These are phyloP conservation scores for Marsdenia floribunda DNA, from an alignment of 257 asterid genomes.

Conservation along the genomic window DNA sequence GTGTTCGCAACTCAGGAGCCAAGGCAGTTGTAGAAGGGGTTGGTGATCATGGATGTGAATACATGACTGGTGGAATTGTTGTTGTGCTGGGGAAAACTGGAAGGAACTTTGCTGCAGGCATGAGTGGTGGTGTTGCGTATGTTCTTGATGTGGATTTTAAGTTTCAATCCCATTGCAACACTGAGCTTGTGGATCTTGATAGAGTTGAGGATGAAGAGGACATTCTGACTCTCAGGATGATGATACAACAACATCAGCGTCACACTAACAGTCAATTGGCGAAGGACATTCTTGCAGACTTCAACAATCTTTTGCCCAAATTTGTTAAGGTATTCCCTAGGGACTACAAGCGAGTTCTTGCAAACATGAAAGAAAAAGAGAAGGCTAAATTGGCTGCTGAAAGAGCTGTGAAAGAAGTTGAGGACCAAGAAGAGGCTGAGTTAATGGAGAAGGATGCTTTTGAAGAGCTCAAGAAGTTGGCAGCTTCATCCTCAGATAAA, in stretches of 20 bases:
- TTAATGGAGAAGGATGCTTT: slow-evolving; percentile 78
- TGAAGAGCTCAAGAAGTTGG: slow-evolving; percentile 86
- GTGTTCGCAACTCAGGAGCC: slow-evolving; percentile 97
- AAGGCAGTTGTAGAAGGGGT: slow-evolving; percentile 98
- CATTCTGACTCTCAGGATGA: slow-evolving; percentile 64
- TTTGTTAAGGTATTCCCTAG: slow-evolving; percentile 93
- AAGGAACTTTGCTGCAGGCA: slow-evolving; percentile 97
- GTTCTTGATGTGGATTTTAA: slow-evolving; percentile 72
- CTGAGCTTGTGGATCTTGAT: slow-evolving; percentile 92
- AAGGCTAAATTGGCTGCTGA: slow-evolving; percentile 41
- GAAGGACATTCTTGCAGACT: slow-evolving; percentile 70
- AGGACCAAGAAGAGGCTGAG: slow-evolving; percentile 60
- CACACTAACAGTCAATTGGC: slow-evolving; percentile 88
- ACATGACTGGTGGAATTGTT: slow-evolving; percentile 97
- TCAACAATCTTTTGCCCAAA: slow-evolving; percentile 66
- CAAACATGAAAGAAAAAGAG: slow-evolving; percentile 53
- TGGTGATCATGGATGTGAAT: slow-evolving; percentile 99
- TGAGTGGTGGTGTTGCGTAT: slow-evolving; percentile 98
- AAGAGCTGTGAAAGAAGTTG: slow-evolving; percentile 50
- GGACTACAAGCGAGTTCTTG: slow-evolving; percentile 78
- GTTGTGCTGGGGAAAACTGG: slow-evolving; percentile 93
- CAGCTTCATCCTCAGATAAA: slow-evolving; percentile 40
- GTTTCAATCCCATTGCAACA: slow-evolving; percentile 71
- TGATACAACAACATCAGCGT: slow-evolving; percentile 98
- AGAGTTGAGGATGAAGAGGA: slow-evolving; percentile 89